Evolutionary conservation across 2,329 filamentous ascomycete genomes (phyloP), one percentile per base, ranked within the genome.

Genomic region (Westerdykella ornata): DNA sequence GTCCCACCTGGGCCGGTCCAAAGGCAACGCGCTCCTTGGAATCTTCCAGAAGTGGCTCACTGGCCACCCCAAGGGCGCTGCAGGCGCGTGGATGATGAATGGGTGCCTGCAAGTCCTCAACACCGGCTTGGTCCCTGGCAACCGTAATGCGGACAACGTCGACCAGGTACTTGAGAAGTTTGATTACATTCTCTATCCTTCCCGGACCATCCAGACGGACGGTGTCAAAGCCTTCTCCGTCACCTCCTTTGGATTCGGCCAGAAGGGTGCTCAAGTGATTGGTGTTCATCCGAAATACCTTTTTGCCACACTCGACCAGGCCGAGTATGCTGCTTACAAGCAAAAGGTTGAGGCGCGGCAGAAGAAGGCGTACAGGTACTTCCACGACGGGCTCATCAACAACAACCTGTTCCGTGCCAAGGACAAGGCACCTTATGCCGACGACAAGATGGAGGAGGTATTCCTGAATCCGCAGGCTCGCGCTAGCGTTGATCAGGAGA

Each of bases 281-380:
- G 92, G 90, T 75, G 84, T 98, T 39, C 92, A 98, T 67, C 88
- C 94, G 62, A 90, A 85, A 71, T 98, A 97, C 69, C 79, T 98
- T 43, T 98, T 84, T 57, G 92, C 92, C 37, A 84, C 87, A n/a
- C 84, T 98, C 38, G 90, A 97, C 61, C 79, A 90, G 70, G 73
- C 82, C 36, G 84, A 86, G 38, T 98, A 88, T 69, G 71, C 80
- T 45, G 73, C 80, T 43, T 98, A 98, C 77, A 84, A 83, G 65
- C 72, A 74, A 61, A 97, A 94, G 78, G 88, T 97, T 14, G 84
- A 88, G 60, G 82, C 88, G 30, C 81, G 92, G 50, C 94, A 98
- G 70, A 97, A 96, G 87, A 96, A 90, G 75, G 88, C 92, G 0
- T 98, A 98, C 77, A 81, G 92, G 51, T 97, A 87, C 80, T 95